These are phyloP conservation scores for Calonectria pseudoturangicola DNA, from an alignment of 2,329 filamentous ascomycete species.

Conservation along the genomic window DNA sequence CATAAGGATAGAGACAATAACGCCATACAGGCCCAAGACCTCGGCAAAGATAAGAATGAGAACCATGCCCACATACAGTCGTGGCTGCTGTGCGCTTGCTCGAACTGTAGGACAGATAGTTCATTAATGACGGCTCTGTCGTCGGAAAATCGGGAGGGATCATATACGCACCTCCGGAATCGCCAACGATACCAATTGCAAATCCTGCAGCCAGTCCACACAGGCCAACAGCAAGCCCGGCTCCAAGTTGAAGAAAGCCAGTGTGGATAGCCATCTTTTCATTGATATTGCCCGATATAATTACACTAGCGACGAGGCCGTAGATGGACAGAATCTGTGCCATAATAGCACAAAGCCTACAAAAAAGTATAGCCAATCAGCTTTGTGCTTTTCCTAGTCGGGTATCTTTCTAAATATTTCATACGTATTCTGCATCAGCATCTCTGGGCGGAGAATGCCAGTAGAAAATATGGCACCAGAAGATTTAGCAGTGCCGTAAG, in stretches of 20 bases:
- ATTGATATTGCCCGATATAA: slow-evolving; percentile 63
- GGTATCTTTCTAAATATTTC: slow-evolving; percentile 30
- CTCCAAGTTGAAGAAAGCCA: slow-evolving; percentile 66
- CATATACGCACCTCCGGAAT: slow-evolving; percentile 63
- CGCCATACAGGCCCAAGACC: slow-evolving; percentile 67
- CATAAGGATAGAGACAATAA: slow-evolving; percentile 70
- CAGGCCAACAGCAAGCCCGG: slow-evolving; percentile 65
- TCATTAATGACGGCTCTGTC: slow-evolving; percentile 1
- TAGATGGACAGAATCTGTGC: slow-evolving; percentile 69
- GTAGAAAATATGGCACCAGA: slow-evolving; percentile 65
- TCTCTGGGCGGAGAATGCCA: slow-evolving; percentile 66
- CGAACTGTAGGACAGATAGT: slow-evolving; percentile 57
- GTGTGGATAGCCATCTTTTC: slow-evolving; percentile 66
- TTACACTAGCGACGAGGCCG: slow-evolving; percentile 66
- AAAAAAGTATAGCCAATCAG: slow-evolving; percentile 33
- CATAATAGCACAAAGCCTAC: slow-evolving; percentile 66
- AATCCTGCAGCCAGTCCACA: slow-evolving; percentile 68
- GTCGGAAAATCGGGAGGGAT: neutral
- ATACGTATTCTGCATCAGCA: slow-evolving; percentile 66
- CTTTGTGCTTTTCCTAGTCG: neutral
- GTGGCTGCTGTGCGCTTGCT: slow-evolving; percentile 68
- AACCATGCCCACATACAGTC: slow-evolving; percentile 68
- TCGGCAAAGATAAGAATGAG: slow-evolving; percentile 69
- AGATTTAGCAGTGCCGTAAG: slow-evolving; percentile 67
- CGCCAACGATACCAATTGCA: slow-evolving; percentile 67